Base-by-base conservation (phyloP, 441 rosid species). In the Corymbia calophylla region DNA sequence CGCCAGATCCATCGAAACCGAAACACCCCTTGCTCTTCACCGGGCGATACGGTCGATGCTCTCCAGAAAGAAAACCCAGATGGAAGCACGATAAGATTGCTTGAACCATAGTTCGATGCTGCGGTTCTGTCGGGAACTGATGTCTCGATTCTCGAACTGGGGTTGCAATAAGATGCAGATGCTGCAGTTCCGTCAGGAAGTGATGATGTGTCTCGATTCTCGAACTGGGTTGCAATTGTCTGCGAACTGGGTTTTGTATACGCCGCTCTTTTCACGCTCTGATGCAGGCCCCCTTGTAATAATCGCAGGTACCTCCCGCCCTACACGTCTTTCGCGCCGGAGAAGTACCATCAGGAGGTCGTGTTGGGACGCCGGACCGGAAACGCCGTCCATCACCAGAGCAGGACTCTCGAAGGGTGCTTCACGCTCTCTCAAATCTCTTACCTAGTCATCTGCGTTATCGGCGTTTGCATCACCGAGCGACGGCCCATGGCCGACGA, bases 251-350 rank as follows among this genome's bases (percentile, higher is more conserved):
- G 23, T 66, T 68, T 32, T 68, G 80, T 18, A 32, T 55, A 25
- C 60, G 23, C 60, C 60, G 27, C 39, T 66, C 15, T 16, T 49
- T 87, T 60, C 47, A 9, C 29, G 54, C 47, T 68, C 32, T 39
- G n/a, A 54, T 39, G 44, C 56, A 1, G 44, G 44, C 13, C 80
- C 44, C 32, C 44, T 32, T 68, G 80, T 32, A 9, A 68, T 68
- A 23, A 68, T 68, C 44, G 29, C 19, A 81, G 87, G 90, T 88
- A 88, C 58, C 87, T 88, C 29, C 87, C 90, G 14, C 90, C 90
- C 31, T 88, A 88, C 48, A 88, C 56, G 19, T 39, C 80, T 6
- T 88, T 82, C 14, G 44, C 49, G 81, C 90, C 90, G 13, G 32
- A 68, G 44, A 68, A 68, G 80, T 68, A 68, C 44, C 44, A 32